phyloP scores from a whole-genome alignment of 116 monocot genomes.

The Cymodocea nodosa region DNA sequence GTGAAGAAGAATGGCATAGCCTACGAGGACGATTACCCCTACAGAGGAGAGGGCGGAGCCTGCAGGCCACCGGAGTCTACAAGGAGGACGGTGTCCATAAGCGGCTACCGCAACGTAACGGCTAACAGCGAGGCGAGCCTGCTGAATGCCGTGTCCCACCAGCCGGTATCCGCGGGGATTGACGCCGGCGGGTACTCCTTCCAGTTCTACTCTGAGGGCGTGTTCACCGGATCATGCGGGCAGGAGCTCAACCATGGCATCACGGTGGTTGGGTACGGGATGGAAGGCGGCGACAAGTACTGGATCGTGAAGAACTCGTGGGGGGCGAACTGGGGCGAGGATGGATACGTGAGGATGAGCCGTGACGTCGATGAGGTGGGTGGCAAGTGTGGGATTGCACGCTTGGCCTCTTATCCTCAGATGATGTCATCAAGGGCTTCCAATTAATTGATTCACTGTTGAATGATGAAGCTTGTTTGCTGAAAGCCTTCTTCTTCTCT shows the following conservation, averaged over 20 bases:
- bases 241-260: conserved; percentile 15
- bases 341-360: conserved; percentile 25
- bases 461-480: too few species aligned
- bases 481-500: too few species aligned
- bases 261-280: conserved; percentile 14
- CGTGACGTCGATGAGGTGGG: conserved; percentile 5
- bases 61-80: too few species aligned
- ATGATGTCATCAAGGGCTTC: background rate
- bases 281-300: conserved; percentile 1
- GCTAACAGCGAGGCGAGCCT: conserved; percentile 31
- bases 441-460: too few species aligned
- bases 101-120: conserved; percentile 37
- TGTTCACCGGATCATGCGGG: conserved; percentile 11
- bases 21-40: conserved; percentile 21
- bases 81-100: conserved; percentile 18
- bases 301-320: conserved; percentile 40
- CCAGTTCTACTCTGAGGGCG: conserved; percentile 40
- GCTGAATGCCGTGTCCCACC: conserved; percentile 41
- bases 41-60: conserved; percentile 1
- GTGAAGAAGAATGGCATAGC: conserved; percentile 13
- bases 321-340: conserved; percentile 27
- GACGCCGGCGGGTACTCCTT: conserved; percentile 40
- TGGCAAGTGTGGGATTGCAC: conserved; percentile 25
- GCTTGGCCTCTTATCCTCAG: conserved; percentile 24
- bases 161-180: conserved; percentile 46